Evolutionary conservation across 768 basidiomycete genomes (phyloP), one percentile per base, ranked within the genome.

Genomic region (Suillus subluteus): DNA sequence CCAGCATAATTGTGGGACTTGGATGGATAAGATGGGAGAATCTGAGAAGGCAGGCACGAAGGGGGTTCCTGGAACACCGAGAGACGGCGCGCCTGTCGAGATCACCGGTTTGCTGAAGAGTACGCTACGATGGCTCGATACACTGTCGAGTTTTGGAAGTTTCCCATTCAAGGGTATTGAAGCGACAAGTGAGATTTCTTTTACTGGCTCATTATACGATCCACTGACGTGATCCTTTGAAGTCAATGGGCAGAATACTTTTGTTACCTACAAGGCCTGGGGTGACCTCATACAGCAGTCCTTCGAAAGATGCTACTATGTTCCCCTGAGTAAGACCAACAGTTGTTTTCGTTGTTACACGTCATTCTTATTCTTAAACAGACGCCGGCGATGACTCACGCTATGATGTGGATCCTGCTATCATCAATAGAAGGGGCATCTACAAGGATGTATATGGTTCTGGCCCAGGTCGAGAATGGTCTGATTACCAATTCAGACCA

Each of bases 11-110:
- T 96, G 95, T 74, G 95, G 95, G 13, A 96, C 95, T 1, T 97
- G 95, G 95, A 95, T 95, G 95, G 95, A 97, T 81, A 97, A 97
- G 85, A 96, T 96, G 95, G 98, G 98, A 54, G 95, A 97, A 74
- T 95, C 93, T 3, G 82, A 82, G 66, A 93, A 88, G 71, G 97
- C 98, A 5, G 94, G 95, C 1, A 98, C 91, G 63, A 98, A 96
- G 78, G 98, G 98, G 37, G 78, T 91, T 38, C 98, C 98, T n/a
- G 98, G 95, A 12, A 97, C 96, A 0, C 96, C 98, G 1, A 84
- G 98, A 70, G 96, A 99, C 74, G 98, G 98, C 11, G 93, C 97
- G 0, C 96, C 98, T 0, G 83, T 99, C 46, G 98, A 99, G 79
- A 98, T 99, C 69, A 95, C 91, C 3, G 98, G 98, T 8, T 78